A percentile compares a stretch with the other conserved stretches of the same genome.
Evolutionary conservation across 768 basidiomycete species (phyloP).

Genomic region (Coprinopsis marcescibilis): DNA sequence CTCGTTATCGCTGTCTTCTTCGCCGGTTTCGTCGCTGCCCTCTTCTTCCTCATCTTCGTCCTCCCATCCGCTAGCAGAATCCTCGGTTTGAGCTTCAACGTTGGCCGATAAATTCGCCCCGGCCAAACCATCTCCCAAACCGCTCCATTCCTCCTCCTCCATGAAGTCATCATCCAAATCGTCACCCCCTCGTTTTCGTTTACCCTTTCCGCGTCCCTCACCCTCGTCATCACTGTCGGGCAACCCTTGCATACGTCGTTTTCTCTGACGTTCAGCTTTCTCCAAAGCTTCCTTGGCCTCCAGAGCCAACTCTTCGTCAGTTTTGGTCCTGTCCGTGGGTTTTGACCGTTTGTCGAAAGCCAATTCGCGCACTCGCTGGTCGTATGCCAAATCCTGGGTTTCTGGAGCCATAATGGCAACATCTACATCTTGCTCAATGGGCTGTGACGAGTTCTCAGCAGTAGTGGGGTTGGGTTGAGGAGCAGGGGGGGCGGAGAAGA

Average conservation of each 20-base stretch:
- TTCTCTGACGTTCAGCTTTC: slow-evolving; percentile 73
- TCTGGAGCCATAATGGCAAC: slow-evolving; percentile 20
- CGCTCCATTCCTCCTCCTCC: slow-evolving; percentile 36
- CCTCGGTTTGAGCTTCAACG: slow-evolving; percentile 30
- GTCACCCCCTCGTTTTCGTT: slow-evolving; percentile 67
- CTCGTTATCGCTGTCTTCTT: slow-evolving; percentile 26
- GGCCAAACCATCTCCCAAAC: slow-evolving; percentile 37
- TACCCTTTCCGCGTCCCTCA: slow-evolving; percentile 31
- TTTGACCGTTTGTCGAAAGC: slow-evolving; percentile 92
- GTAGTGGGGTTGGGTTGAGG: slow-evolving; percentile 26
- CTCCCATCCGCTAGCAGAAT: slow-evolving; percentile 33
- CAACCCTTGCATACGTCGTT: slow-evolving; percentile 82
- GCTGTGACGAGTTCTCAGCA: slow-evolving; percentile 11
- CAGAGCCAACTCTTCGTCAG: slow-evolving; percentile 87
- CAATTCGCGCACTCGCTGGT: slow-evolving; percentile 86
- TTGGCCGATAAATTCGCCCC: slow-evolving; percentile 22
- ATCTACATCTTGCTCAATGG: slow-evolving; percentile 13
- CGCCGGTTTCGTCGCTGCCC: slow-evolving; percentile 26
- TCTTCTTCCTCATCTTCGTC: slow-evolving; percentile 34
- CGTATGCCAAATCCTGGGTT: slow-evolving; percentile 67
- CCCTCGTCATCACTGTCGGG: slow-evolving; percentile 64
- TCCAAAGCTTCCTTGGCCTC: slow-evolving; percentile 86
- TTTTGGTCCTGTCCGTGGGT: slow-evolving; percentile 93
- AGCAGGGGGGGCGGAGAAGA: slow-evolving; percentile 52
- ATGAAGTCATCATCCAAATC: slow-evolving; percentile 58